Evolutionary conservation across 148 eudicot genomes (phyloP).

Genomic region (Simmondsia chinensis): DNA sequence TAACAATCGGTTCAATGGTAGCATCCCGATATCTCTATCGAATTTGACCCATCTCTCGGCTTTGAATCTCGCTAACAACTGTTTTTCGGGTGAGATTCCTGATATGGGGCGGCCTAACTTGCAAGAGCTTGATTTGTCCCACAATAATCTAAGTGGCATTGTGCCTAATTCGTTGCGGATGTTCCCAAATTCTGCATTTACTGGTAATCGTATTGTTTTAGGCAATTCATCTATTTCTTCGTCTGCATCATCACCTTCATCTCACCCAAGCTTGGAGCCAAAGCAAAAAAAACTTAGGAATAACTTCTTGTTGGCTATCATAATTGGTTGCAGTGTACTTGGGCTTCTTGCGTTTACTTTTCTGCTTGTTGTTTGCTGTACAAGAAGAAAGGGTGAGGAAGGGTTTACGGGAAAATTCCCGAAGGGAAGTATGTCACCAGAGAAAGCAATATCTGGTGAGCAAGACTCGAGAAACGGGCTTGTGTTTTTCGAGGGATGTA

Average conservation of each 20-base stretch:
- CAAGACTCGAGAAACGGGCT: constrained; percentile 56
- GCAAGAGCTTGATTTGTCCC: constrained; percentile 43
- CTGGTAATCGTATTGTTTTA: constrained; percentile 42
- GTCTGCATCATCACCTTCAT: constrained; percentile 22
- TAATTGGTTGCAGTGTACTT: constrained; percentile 32
- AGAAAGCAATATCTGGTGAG: constrained; percentile 47
- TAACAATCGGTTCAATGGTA: constrained; percentile 60
- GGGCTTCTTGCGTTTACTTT: constrained; percentile 45
- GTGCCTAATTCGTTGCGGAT: constrained; percentile 59
- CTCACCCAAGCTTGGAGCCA: constrained; percentile 6
- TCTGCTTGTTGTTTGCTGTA: constrained; percentile 36
- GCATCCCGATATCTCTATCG: constrained; percentile 44
- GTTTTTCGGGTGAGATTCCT: constrained; percentile 62
- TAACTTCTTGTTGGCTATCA: constrained; percentile 38
- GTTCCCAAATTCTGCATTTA: constrained; percentile 54
- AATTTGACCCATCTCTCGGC: constrained; percentile 34
- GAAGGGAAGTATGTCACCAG: constrained; percentile 60
- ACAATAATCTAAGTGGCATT: constrained; percentile 54
- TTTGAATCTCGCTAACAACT: constrained; percentile 61
- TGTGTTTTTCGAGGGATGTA: constrained; percentile 83
- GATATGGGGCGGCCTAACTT: constrained; percentile 42
- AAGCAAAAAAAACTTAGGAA: constrained; percentile 23
- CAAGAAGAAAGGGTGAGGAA: constrained; percentile 30
- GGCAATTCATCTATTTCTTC: constrained; percentile 15
- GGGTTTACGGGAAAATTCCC: constrained; percentile 51